Base-by-base conservation (phyloP, 441 rosid species). In the Adansonia madagascariensis region DNA sequence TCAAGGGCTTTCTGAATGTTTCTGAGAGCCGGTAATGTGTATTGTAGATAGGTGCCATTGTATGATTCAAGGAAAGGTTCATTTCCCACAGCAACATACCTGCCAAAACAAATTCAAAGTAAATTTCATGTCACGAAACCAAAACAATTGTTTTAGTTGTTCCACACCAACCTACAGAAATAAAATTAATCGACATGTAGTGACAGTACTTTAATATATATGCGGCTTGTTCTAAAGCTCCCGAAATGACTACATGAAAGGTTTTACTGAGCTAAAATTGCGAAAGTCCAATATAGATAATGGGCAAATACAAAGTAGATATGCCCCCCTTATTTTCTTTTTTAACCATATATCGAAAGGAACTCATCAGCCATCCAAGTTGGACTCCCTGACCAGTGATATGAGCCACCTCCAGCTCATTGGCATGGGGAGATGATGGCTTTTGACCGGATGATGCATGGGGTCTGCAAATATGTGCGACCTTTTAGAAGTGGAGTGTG, bases 11-110 rank as follows among this genome's bases (percentile, higher is more conserved):
- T 73, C 76, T 86, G 82, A 53, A 86, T 57, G 47, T 86, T 84
- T 71, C 60, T 78, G 5, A 86, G 72, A 24, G 89, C 89, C 6
- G 88, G 88, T 73, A 84, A 69, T 14, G 82, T 81, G 72, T 56
- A 35, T 18, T 52, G 73, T 9, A 78, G 15, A 35, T 78, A 86
- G 8, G 82, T 78, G 74, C 71, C 76, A 68, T 86, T 84, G 77
- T 86, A 86, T 55, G 80, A 57, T 52, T 63, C 71, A 35, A 86
- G 80, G 77, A 86, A 86, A 4, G 89, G 89, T 17, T 86, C 89
- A 47, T 86, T 86, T 11, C 89, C 89, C 22, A 86, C 89, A 22
- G 88, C 88, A 50, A 86, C 79, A 70, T 84, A 83, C 80, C 89
- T 86, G 81, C 78, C 62, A 75, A 62, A 22, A 71, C 31, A 20